Conservation (phyloP, 805 yeast genomes). For the Vanderwaltozyma polyspora region DNA sequence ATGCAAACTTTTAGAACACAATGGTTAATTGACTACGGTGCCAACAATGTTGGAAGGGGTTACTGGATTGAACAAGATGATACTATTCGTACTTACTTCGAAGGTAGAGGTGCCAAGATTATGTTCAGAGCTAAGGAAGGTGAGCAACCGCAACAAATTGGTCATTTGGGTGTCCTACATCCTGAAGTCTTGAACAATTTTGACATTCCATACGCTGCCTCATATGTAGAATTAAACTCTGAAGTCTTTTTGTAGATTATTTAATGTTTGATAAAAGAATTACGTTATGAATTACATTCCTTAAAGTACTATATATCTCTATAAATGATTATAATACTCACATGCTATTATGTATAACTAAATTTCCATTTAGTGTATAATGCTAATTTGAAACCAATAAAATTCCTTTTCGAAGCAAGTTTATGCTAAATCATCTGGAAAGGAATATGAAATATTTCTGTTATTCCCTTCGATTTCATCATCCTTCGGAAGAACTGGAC, state of each 20-base stretch:
- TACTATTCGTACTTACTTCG: constrained; percentile 69
- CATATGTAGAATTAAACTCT: constrained; percentile 80
- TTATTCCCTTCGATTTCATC: constrained; percentile 16
- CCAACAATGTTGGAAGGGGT: constrained; percentile 51
- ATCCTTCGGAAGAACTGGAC: constrained; percentile 20
- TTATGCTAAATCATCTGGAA: constrained; percentile 27
- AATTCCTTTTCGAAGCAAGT: too few relatives aligned
- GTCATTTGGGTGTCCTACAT: constrained; percentile 87
- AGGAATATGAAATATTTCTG: constrained; percentile 15
- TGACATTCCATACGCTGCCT: constrained; percentile 88
- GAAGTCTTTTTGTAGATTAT: constrained; percentile 60
- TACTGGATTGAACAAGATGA: constrained; percentile 73
- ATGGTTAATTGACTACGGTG: constrained; percentile 51
- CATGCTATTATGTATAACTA: too few relatives aligned
- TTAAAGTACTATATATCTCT: too few relatives aligned
- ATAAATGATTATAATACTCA: too few relatives aligned
- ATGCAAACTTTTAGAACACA: constrained; percentile 92
- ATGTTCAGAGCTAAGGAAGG: constrained; percentile 58
- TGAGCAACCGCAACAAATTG: constrained; percentile 49
- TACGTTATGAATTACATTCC: too few relatives aligned
- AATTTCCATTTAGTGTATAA: too few relatives aligned
- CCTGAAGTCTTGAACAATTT: constrained; percentile 83
- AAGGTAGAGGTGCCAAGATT: constrained; percentile 93
- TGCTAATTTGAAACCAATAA: too few relatives aligned
- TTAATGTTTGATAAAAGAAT: constrained; percentile 5